A percentile compares a stretch with the other conserved stretches of the same genome.
These are phyloP conservation scores for Davidsoniella neocaledoniae DNA, from an alignment of 2,329 filamentous ascomycete species.

Conservation along the genomic window DNA sequence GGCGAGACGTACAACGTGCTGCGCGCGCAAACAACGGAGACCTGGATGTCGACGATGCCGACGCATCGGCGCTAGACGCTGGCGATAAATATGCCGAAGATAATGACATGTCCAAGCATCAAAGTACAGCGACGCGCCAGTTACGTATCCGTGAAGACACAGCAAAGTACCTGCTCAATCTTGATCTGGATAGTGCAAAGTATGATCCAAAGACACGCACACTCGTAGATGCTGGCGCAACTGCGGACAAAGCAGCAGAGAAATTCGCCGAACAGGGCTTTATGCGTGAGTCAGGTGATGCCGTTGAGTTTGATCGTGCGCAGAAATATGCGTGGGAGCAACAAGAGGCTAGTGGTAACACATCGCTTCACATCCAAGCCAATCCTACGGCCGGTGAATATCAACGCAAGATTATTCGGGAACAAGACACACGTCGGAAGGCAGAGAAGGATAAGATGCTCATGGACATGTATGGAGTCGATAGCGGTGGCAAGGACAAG, in stretches of 20 bases:
- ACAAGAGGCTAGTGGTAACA: constrained; percentile 65
- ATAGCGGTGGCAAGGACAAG: constrained; percentile 43
- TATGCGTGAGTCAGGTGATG: constrained; percentile 74
- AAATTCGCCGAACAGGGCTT: constrained; percentile 89
- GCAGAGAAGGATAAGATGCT: constrained; percentile 53
- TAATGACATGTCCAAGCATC: constrained; percentile 88
- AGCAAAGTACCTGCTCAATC: constrained; percentile 86
- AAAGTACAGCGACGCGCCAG: constrained; percentile 79
- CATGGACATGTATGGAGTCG: constrained; percentile 74
- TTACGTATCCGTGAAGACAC: constrained; percentile 89
- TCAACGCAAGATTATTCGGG: constrained; percentile 59
- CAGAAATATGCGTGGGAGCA: constrained; percentile 90
- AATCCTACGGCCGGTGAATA: constrained; percentile 90
- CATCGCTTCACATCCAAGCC: constrained; percentile 77
- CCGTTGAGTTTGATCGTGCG: constrained; percentile 78
- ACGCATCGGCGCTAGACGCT: constrained; percentile 23
- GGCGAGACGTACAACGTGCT: constrained; percentile 35
- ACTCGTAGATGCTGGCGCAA: constrained; percentile 74
- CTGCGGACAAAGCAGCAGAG: constrained; percentile 61
- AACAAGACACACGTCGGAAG: constrained; percentile 54
- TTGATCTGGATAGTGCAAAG: constrained; percentile 90
- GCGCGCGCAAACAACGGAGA: constrained; percentile 31
- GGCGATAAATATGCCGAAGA: constrained; percentile 79
- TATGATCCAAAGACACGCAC: constrained; percentile 94
- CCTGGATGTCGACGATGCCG: constrained; percentile 26